phyloP scores from a whole-genome alignment of 495 filamentous ascomycete species.

The Neurospora pannonica region DNA sequence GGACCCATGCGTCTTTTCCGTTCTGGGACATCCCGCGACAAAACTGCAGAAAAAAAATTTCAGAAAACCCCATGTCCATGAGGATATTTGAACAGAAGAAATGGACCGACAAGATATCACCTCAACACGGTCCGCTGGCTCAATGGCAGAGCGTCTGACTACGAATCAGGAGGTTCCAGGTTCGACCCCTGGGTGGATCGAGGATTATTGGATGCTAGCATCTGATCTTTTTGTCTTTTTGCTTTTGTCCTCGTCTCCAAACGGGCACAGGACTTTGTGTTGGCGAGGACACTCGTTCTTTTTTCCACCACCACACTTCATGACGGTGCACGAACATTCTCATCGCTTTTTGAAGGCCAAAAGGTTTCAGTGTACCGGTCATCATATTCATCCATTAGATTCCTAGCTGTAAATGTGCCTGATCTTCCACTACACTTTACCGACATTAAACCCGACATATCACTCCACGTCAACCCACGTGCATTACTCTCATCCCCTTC shows the following conservation, averaged over 20 bases:
- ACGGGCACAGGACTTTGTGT: neutral
- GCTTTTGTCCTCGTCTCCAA: neutral
- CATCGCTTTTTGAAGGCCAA: fast-evolving
- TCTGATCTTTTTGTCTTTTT: neutral
- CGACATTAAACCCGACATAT: neutral
- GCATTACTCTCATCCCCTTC: neutral
- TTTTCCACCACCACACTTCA: neutral
- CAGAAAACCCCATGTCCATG: neutral
- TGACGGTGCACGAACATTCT: fast-evolving
- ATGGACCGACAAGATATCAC: neutral
- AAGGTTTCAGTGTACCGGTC: neutral
- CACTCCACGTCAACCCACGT: neutral
- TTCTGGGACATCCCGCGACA: neutral
- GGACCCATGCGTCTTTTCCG: neutral
- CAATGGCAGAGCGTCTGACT: neutral
- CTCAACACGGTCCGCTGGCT: neutral
- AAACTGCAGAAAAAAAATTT: neutral
- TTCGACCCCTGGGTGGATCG: neutral
- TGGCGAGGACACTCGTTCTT: neutral
- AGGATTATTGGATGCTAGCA: neutral
- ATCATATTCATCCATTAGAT: neutral
- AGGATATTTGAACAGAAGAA: neutral
- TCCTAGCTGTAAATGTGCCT: neutral
- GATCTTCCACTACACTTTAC: neutral
- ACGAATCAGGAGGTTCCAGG: neutral